phyloP scores from a whole-genome alignment of 306 rosid species.

The Luffa acutangula region DNA sequence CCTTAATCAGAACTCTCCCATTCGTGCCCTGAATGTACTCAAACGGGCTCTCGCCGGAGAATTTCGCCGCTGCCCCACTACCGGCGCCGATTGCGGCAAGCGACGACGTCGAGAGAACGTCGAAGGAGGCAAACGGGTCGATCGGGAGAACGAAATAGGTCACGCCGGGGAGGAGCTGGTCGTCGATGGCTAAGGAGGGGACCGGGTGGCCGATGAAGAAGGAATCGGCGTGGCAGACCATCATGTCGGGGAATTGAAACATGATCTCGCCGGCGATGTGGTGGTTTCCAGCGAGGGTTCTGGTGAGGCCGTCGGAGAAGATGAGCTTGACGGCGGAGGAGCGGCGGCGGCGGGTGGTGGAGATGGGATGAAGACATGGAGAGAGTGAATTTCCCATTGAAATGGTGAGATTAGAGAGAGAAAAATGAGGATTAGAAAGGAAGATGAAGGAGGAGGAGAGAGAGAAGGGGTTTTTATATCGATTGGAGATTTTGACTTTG shows the following conservation, averaged over 20 bases:
- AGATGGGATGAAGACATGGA: constrained; percentile 25
- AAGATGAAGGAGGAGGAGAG: not conserved
- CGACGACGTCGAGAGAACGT: constrained; percentile 43
- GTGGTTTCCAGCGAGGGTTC: constrained; percentile 29
- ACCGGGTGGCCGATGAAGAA: constrained; percentile 76
- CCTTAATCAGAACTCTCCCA: constrained; percentile 65
- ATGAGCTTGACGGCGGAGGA: constrained; percentile 29
- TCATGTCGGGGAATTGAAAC: constrained; percentile 73
- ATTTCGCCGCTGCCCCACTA: constrained; percentile 26
- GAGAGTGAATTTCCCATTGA: constrained; percentile 50
- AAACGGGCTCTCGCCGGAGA: constrained; percentile 59
- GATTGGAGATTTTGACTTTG: constrained; percentile 39
- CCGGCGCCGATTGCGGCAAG: constrained; percentile 25
- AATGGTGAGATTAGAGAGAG: not conserved
- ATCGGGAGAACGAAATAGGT: constrained; percentile 89
- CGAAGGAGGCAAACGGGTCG: constrained; percentile 29
- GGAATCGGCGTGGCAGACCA: constrained; percentile 72
- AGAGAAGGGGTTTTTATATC: constrained; percentile 9
- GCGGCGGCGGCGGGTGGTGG: not conserved
- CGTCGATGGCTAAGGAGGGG: constrained; percentile 56
- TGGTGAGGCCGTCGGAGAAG: constrained; percentile 44
- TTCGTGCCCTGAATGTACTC: constrained; percentile 44
- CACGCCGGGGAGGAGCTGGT: constrained; percentile 48
- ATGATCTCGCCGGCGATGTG: constrained; percentile 80
- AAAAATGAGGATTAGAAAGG: not conserved